Conservation (phyloP, 495 filamentous ascomycete genomes). For the Aspergillus funiculosus region DNA sequence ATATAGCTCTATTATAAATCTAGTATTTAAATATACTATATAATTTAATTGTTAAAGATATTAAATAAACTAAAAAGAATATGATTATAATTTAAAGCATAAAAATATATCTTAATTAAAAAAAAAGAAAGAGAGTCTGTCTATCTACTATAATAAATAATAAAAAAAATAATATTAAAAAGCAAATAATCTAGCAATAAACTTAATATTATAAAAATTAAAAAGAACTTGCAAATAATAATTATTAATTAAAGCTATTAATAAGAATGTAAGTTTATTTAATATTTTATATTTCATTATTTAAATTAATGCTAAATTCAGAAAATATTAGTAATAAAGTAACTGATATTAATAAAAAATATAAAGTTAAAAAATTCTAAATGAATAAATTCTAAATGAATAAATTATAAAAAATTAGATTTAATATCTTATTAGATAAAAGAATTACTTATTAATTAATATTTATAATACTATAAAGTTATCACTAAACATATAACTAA, state of each 20-base stretch:
- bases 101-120: slow-evolving; percentile 1
- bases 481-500: not conserved
- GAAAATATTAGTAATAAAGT: not conserved
- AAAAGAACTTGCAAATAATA: slow-evolving; percentile 5
- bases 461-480: not conserved
- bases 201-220: slow-evolving; percentile 4
- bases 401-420: not conserved
- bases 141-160: slow-evolving; percentile 7
- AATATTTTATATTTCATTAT: not conserved
- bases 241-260: slow-evolving; percentile 5
- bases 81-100: not conserved
- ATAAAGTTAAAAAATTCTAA: slow-evolving; percentile 3
- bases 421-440: not conserved
- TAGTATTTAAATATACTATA: not conserved
- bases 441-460: not conserved
- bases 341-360: not conserved
- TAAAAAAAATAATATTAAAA: slow-evolving; percentile 4
- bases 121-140: not conserved
- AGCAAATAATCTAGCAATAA: not conserved
- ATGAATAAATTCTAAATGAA: not conserved
- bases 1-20: slow-evolving; percentile 2
- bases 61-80: not conserved
- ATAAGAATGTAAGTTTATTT: slow-evolving; percentile 3
- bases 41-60: slow-evolving; percentile 1
- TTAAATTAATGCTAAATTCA: slow-evolving; percentile 1